A percentile compares a stretch with the other conserved stretches of the same genome.
These are phyloP conservation scores for Xylaria cubensis DNA, from an alignment of 495 filamentous ascomycete species.

Conservation along the genomic window DNA sequence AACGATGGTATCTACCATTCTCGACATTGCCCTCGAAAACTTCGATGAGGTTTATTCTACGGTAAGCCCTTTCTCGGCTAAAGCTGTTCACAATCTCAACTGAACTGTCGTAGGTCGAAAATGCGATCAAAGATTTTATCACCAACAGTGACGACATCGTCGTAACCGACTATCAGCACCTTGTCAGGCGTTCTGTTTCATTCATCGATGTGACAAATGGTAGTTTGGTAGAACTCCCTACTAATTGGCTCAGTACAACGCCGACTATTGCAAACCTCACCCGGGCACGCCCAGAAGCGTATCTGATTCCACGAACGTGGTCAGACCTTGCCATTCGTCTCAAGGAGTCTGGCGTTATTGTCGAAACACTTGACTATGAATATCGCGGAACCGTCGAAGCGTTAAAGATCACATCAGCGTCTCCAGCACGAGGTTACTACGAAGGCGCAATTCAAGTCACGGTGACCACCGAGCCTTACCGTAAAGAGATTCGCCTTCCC, in stretches of 20 bases:
- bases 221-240: constrained; percentile 33
- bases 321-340: constrained; percentile 38
- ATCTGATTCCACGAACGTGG: constrained; percentile 44
- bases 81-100: not conserved
- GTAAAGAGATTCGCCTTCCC: constrained; percentile 34
- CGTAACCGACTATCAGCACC: constrained; percentile 38
- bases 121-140: constrained; percentile 37
- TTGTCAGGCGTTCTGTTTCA: constrained; percentile 33
- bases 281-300: constrained; percentile 39
- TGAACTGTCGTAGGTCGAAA: constrained; percentile 33
- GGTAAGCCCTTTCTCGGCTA: constrained; percentile 22
- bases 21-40: constrained; percentile 41
- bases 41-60: constrained; percentile 37
- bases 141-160: constrained; percentile 35
- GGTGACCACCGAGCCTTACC: constrained; percentile 33
- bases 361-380: constrained; percentile 35
- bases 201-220: constrained; percentile 34
- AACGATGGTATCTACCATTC: constrained; percentile 40
- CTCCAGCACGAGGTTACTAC: constrained; percentile 36
- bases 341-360: constrained; percentile 34
- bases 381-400: constrained; percentile 40
- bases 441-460: constrained; percentile 44
- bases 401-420: constrained; percentile 35
- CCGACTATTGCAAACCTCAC: constrained; percentile 43
- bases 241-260: constrained; percentile 42